Percentiles rank a stretch among this genome's conserved stretches.
These are phyloP conservation scores for Sporothrix brunneoviolacea DNA, from an alignment of 2,329 filamentous ascomycete genomes.

Conservation along the genomic window DNA sequence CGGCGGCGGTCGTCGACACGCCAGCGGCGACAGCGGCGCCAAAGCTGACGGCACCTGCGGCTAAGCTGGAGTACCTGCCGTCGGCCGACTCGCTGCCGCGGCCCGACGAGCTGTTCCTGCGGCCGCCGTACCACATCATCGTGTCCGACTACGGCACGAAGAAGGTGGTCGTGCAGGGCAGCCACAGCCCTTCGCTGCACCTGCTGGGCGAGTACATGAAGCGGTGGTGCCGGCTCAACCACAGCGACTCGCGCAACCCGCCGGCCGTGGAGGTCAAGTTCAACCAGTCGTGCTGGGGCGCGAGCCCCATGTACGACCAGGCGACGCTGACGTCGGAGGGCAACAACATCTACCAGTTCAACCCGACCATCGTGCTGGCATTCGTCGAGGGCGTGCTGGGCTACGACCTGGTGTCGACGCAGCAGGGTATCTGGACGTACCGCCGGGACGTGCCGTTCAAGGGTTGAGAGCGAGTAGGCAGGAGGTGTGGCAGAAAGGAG, in stretches of 20 bases:
- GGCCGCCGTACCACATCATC: slow-evolving; percentile 42
- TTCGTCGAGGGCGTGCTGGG: slow-evolving; percentile 43
- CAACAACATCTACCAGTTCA: slow-evolving; percentile 29
- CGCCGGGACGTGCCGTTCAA: slow-evolving; percentile 13
- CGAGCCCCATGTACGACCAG: slow-evolving; percentile 38
- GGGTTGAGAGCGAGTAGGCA: not conserved
- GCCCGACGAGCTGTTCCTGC: slow-evolving; percentile 41
- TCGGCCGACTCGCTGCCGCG: slow-evolving; percentile 34
- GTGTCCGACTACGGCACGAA: slow-evolving; percentile 26
- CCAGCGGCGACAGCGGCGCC: not conserved
- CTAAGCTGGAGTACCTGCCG: slow-evolving; percentile 31
- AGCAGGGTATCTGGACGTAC: slow-evolving; percentile 15
- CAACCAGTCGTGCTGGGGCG: slow-evolving; percentile 38
- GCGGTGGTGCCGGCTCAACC: slow-evolving; percentile 40
- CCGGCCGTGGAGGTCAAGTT: slow-evolving; percentile 35
- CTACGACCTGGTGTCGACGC: slow-evolving; percentile 29
- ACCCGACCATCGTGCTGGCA: slow-evolving; percentile 37
- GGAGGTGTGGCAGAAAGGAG: not conserved
- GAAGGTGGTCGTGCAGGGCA: slow-evolving; percentile 38
- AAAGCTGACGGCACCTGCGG: not conserved
- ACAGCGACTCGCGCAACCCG: slow-evolving; percentile 31
- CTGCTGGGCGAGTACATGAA: slow-evolving; percentile 40
- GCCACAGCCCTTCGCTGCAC: slow-evolving; percentile 40
- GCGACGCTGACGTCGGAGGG: slow-evolving; percentile 33
- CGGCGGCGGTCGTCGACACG: slow-evolving; percentile 28